Evolutionary conservation across 805 yeast genomes (phyloP), one percentile per base, ranked within the genome.

Genomic region (Ogataea naganishii): DNA sequence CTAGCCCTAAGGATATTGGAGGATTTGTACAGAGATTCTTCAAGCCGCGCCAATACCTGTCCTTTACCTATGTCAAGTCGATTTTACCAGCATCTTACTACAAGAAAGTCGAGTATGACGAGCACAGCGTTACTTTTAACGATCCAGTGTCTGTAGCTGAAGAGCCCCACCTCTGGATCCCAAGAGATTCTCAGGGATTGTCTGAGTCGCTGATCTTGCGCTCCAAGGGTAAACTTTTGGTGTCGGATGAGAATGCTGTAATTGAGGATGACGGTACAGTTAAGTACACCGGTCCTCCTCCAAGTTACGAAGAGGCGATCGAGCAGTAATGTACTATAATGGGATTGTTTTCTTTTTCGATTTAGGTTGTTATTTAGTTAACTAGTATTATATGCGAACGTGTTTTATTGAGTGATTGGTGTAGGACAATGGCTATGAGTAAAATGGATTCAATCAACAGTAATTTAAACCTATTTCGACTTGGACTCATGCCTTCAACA

Each of bases 161-260:
- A 6, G 73, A 60, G 36, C 83, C 85, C 18, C 67, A 68, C 33
- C 60, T 80, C 29, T 82, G 94, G 94, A 60, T 80, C 37, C 74
- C 80, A 24, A 68, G 60, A 40, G 94, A 82, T 52, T 59, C 68
- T 5, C 56, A 75, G 60, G 89, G 92, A 5, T 62, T 82, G 31
- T 68, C 82, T 12, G 66, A 67, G 29, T 64, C 67, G 34, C 76
- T 79, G 47, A 67, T 75, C 38, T 59, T 58, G 20, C 66, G 66
- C 39, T 75, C 81, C 9, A 53, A 64, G n/a, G 74, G 69, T 18
- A 62, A 62, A 27, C 69, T 78, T 15, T 63, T 64, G 35, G 75
- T 76, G 6, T 56, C 64, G 23, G 78, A 80, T 46, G 74, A 61
- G 12, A 63, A 70, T 41, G 76, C 92, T 5, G 50, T 55, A 5